phyloP scores from a whole-genome alignment of 2,329 filamentous ascomycete genomes.

The Stemphylium vesicarium region DNA sequence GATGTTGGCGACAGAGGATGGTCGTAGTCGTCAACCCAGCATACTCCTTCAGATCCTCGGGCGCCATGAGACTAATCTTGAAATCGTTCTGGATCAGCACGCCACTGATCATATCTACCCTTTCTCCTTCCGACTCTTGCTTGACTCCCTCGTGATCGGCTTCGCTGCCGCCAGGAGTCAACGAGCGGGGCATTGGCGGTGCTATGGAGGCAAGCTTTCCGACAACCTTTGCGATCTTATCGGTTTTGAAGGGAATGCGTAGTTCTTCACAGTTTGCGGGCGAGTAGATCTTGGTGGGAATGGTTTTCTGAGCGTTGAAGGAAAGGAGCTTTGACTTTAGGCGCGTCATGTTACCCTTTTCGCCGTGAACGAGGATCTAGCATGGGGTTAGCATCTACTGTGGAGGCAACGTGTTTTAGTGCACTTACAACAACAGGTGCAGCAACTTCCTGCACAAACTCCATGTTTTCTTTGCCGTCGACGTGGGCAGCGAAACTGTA shows the following conservation, averaged over 20 bases:
- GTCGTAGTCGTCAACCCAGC: constrained; percentile 96
- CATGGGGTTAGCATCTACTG: constrained; percentile 8
- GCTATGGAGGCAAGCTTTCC: constrained; percentile 86
- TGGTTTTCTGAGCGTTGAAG: constrained; percentile 80
- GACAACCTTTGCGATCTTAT: constrained; percentile 95
- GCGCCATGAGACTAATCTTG: constrained; percentile 95
- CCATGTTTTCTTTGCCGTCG: constrained; percentile 91
- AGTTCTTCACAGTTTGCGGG: constrained; percentile 95
- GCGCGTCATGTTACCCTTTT: constrained; percentile 98
- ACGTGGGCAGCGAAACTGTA: constrained; percentile 97
- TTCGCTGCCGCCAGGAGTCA: constrained; percentile 44
- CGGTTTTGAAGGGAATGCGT: constrained; percentile 90
- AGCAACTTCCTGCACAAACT: constrained; percentile 93
- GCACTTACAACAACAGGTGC: constrained; percentile 87
- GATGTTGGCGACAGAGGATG: constrained; percentile 88
- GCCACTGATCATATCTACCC: constrained; percentile 73
- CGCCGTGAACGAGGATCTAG: constrained; percentile 93
- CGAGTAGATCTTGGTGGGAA: constrained; percentile 89
- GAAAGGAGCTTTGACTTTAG: constrained; percentile 93
- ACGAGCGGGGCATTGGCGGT: constrained; percentile 60
- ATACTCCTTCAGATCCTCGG: constrained; percentile 93
- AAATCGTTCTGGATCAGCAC: constrained; percentile 98
- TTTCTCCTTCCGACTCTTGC: constrained; percentile 26
- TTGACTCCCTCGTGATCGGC: constrained; percentile 19
- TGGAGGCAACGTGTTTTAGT: neutral